Percentiles rank a stretch among this genome's conserved stretches.
Conservation (phyloP, 78 protist species). For the Ministeria vibrans region DNA sequence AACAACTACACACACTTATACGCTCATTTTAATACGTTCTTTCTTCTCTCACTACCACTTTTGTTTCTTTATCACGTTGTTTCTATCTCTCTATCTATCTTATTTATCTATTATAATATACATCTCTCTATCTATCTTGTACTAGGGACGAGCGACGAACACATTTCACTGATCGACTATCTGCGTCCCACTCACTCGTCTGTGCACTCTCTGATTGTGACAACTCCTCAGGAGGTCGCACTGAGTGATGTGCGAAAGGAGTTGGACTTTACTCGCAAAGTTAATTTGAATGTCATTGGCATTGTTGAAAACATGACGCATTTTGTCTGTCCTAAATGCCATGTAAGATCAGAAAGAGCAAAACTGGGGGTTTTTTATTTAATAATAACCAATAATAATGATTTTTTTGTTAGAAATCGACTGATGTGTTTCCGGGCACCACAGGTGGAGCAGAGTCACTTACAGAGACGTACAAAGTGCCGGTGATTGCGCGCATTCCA, state of each 20-base stretch:
- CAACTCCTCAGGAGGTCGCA: constrained; percentile 98
- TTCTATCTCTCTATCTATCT: background rate
- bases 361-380: background rate
- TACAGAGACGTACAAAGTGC: background rate
- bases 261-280: constrained; percentile 86
- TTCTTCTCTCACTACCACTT: background rate
- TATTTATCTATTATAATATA: background rate
- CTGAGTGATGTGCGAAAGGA: constrained; percentile 88
- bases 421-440: background rate
- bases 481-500: background rate
- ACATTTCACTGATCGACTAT: constrained; percentile 78
- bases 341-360: background rate
- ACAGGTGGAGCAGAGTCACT: background rate
- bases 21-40: background rate
- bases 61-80: background rate
- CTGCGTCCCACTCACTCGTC: constrained; percentile 23
- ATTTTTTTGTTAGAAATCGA: background rate
- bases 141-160: constrained; percentile 99
- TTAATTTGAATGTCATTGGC: constrained; percentile 84
- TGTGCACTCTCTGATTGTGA: constrained; percentile 94
- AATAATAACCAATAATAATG: background rate
- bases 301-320: constrained; percentile 98
- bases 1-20: background rate
- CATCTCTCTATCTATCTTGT: background rate
- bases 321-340: constrained; percentile 94